Evolutionary conservation across 2,329 filamentous ascomycete species (phyloP), one percentile per base, ranked within the genome.

Genomic region (Trichocomaceae sp.): DNA sequence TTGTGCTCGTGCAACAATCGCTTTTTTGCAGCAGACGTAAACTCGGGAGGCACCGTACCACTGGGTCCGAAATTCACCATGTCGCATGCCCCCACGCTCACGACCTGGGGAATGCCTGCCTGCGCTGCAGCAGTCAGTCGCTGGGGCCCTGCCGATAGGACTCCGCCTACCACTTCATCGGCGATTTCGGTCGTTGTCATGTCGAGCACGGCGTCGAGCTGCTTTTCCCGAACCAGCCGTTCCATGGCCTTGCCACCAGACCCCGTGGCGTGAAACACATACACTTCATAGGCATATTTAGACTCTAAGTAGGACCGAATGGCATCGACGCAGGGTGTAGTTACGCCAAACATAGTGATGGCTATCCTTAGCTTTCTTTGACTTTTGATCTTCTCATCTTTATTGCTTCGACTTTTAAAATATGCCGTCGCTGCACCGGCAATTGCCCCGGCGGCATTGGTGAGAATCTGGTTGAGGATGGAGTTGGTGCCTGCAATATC

Each of bases 261-360:
- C 0, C 85, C 85, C 0, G 85, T 88, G 2, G 85, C 85, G 62
- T 88, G 85, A 63, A 88, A 88, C 2, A 87, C 75, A 59, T 82
- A 85, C 2, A 79, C 76, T 60, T 87, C 84, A 49, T 80, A 75
- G 2, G 64, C 64, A 52, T 75, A 68, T 2, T 69, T 67, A 1
- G 66, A 57, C 50, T 80, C 74, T 0, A 87, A 72, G 46, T 78
- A 67, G 1, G 66, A 61, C 0, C 83, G 76, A 1, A 85, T 79
- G 1, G 66, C 69, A 47, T 84, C 79, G 0, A 84, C 84, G 10
- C 79, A 81, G 0, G 84, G 83, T 0, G 85, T 88, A 0, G 86
- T 89, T 6, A 88, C 84, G 2, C 86, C 85, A 63, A 88, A 88
- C 85, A 88, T 88, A 2, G 85, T 87, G 22, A 88, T 79, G 0